Percentiles rank a stretch among this genome's conserved stretches.
Evolutionary conservation across 2,329 filamentous ascomycete genomes (phyloP).

Genomic region (Aspergillus amoenus): DNA sequence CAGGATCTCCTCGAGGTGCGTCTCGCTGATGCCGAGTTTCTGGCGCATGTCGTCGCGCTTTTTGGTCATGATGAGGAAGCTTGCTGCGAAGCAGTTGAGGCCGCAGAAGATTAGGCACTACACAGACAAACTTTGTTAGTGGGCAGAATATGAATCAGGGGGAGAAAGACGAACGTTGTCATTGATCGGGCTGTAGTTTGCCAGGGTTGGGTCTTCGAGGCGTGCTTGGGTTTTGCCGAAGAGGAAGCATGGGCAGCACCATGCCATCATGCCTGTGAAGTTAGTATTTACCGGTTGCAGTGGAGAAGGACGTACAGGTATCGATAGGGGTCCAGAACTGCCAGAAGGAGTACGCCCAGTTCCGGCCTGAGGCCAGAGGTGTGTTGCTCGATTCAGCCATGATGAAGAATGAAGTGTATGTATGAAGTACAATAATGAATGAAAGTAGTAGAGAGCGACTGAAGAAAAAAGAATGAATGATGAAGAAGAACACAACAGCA

Average conservation of each 20-base stretch:
- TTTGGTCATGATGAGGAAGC: neutral
- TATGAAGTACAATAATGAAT: neutral
- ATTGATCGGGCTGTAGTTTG: conserved; percentile 5
- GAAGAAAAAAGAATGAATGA: neutral
- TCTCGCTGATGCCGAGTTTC: conserved; percentile 5
- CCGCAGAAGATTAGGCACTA: conserved; percentile 11
- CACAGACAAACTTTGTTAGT: neutral
- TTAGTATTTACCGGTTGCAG: neutral
- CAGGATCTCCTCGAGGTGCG: conserved; percentile 1
- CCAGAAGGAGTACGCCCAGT: conserved; percentile 9
- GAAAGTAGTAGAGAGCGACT: too few species aligned
- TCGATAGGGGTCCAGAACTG: conserved; percentile 8
- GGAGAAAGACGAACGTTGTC: conserved; percentile 1
- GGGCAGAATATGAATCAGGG: too few species aligned
- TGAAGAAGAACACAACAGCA: neutral
- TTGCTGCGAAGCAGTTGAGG: conserved; percentile 5
- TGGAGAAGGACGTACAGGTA: neutral
- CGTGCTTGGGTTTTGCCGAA: conserved; percentile 9
- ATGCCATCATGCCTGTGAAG: conserved; percentile 2
- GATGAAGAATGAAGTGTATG: neutral
- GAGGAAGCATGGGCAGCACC: conserved; percentile 12
- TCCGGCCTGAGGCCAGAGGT: neutral
- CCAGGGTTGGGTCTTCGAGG: conserved; percentile 3
- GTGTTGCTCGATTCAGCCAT: neutral
- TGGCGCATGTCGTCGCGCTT: conserved; percentile 5